Base-by-base conservation (phyloP, 2,329 filamentous ascomycete genomes). In the Diaporthe sp. region DNA sequence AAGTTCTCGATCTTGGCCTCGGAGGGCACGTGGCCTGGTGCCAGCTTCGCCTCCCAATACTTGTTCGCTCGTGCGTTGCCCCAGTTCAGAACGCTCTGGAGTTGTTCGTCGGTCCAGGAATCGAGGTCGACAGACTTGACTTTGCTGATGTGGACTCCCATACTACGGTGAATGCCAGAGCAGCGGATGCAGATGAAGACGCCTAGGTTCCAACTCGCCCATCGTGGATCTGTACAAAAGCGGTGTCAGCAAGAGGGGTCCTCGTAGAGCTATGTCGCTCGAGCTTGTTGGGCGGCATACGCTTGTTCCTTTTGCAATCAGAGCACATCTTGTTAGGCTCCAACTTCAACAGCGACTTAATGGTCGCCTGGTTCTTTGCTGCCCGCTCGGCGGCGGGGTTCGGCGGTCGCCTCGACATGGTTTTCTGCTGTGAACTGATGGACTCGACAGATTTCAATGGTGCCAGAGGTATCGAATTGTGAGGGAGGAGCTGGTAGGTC, bases 1-100 rank as follows among this genome's bases (percentile, higher is more conserved):
- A 99, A 99, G 88, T 98, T 99, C 90, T 99, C 97, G 80, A 99
- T 98, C 90, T 99, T 99, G 79, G 94, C 91, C 87, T 99, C 97
- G 31, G 96, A 98, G 1, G 97, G 97, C 63, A 96, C 92, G 85
- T 99, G 97, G 76, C 96, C 96, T 20, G 93, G 87, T 3, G 96
- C 95, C 81, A 99, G 87, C 87, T 98, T 99, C 77, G 94, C 92
- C 86, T 99, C 97, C 96, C 96, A 99, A 85, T 98, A 98, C 88
- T 98, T 98, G 88, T 99, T 99, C 74, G 97, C 97, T 84, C 96
- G 93, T 74, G 94, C 91, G 84, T 99, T 99, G 76, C 97, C 97
- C 97, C 97, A 99, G 87, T 91, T 95, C 78, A 99, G 85, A 79
- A 99, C 93, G 85, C 95, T 98, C 85, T 97, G 93, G 76, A 98